Evolutionary conservation across 768 basidiomycete species (phyloP).

Genomic region (Mycena amicta): DNA sequence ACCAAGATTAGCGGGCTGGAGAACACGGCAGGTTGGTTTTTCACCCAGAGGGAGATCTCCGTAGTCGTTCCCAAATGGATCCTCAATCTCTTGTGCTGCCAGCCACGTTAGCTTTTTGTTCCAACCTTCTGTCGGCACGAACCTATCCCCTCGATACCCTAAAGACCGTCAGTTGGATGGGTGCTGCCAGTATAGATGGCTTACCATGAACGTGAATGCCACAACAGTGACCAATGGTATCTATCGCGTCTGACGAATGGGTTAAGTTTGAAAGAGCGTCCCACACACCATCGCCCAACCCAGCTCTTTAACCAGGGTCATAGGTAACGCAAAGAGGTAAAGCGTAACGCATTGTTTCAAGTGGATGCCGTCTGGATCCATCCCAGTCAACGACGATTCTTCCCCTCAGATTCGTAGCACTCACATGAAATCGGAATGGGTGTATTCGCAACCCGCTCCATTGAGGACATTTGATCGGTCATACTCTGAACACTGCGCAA

Average conservation of each 20-base stretch:
- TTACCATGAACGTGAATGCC: conserved; percentile 86
- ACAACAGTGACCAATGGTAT: conserved; percentile 85
- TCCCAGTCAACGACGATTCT: conserved; percentile 14
- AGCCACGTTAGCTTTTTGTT: too few species aligned
- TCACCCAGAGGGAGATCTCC: conserved; percentile 78
- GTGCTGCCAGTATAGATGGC: neutral
- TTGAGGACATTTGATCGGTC: conserved; percentile 81
- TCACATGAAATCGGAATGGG: conserved; percentile 77
- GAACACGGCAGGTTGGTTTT: too few species aligned
- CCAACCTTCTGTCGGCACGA: too few species aligned
- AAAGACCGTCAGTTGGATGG: neutral
- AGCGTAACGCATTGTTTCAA: conserved; percentile 94
- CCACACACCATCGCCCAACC: conserved; percentile 69
- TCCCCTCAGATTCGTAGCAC: conserved; percentile 24
- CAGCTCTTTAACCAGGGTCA: conserved; percentile 81
- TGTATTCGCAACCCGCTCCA: conserved; percentile 92
- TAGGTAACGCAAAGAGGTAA: conserved; percentile 89
- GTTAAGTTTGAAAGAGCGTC: too few species aligned
- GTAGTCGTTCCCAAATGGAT: conserved; percentile 41
- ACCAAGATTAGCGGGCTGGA: too few species aligned
- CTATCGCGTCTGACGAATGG: too few species aligned
- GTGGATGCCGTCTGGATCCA: conserved; percentile 76
- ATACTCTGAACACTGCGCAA: conserved; percentile 67
- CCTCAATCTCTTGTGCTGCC: neutral
- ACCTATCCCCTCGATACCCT: conserved; percentile 86